These are phyloP conservation scores for thale cress (Arabidopsis thaliana) DNA, from an alignment of 345 rosid species.

Conservation along the genomic window TAIR10.1 NC_003070.9:20478501-20479000, in stretches of 20 bases:
- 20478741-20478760: neutral
- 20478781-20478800: neutral
- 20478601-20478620: neutral
- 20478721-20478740: constrained; percentile 1
- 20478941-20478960: too few relatives aligned
- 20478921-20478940: too few relatives aligned
- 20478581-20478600: constrained; percentile 4
- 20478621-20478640: neutral
- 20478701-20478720: neutral
- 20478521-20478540: neutral
- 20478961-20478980: too few relatives aligned
- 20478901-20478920: too few relatives aligned
- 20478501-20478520: constrained; percentile 11
- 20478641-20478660: neutral
- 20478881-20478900: too few relatives aligned
- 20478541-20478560: constrained; percentile 3
- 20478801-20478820: constrained; percentile 1
- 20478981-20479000: neutral
- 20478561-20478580: neutral
- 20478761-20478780: constrained; percentile 2
- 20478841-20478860: neutral
- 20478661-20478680: neutral
- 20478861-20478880: neutral
- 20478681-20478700: neutral
- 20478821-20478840: constrained; percentile 2